A percentile compares a stretch with the other conserved stretches of the same genome.
Conservation (phyloP, 352 stramenopile genomes). For the Phytopythium cucurbitacearum region DNA sequence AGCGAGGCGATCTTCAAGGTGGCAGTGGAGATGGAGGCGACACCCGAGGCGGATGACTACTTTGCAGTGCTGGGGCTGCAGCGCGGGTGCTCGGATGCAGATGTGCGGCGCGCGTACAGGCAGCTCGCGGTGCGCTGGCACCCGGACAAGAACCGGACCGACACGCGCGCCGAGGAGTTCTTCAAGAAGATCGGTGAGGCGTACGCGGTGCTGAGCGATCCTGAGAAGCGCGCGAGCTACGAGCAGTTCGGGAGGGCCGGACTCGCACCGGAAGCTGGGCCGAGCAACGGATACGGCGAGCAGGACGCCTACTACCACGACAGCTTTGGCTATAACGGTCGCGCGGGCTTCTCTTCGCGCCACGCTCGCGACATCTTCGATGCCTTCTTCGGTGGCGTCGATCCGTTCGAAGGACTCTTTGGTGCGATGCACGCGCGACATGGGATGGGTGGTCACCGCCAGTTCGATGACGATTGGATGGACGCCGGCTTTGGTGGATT, state of each 20-base stretch:
- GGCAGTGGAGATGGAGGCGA: constrained; percentile 5
- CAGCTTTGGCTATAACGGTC: constrained; percentile 22
- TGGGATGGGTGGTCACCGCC: not conserved
- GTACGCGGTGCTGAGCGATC: constrained; percentile 86
- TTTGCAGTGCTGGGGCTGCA: constrained; percentile 55
- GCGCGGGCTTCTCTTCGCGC: constrained; percentile 36
- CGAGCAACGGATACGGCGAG: not conserved
- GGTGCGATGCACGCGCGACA: constrained; percentile 6
- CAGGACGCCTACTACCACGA: constrained; percentile 8
- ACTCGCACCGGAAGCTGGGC: constrained; percentile 5
- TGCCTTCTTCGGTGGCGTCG: constrained; percentile 51
- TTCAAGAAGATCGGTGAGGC: constrained; percentile 90
- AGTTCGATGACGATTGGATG: constrained; percentile 12
- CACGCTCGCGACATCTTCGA: constrained; percentile 72
- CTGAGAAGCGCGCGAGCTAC: constrained; percentile 51
- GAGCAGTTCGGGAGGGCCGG: constrained; percentile 40
- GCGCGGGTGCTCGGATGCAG: constrained; percentile 29
- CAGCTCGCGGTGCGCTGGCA: constrained; percentile 88
- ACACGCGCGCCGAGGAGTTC: constrained; percentile 76
- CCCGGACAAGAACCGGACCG: constrained; percentile 90
- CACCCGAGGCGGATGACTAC: constrained; percentile 69
- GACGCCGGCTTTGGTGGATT: constrained; percentile 13
- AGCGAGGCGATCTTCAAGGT: not conserved
- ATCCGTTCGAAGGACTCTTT: constrained; percentile 64
- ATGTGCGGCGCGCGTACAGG: constrained; percentile 67